Evolutionary conservation across 371 early-diverging fungal species (phyloP), one percentile per base, ranked within the genome.

Genomic region (Nematocida sp.): DNA sequence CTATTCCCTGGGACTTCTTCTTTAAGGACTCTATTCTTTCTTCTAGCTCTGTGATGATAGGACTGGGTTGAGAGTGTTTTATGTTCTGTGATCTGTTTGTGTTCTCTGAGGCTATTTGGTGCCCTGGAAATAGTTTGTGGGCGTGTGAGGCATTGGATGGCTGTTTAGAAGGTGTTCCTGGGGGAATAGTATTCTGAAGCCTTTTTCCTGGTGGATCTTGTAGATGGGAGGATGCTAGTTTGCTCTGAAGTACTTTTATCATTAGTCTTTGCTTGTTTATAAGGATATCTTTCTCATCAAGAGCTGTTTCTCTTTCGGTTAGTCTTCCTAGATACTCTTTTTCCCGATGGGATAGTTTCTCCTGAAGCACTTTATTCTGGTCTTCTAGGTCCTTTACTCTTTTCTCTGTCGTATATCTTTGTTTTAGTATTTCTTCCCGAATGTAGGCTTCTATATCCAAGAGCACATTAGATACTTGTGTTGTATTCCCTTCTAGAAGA

Each of bases 171-270:
- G 7, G 21, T 19, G 21, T 58, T 48, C 2, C 40, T 17, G 19
- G 32, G 19, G 13, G 45, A 23, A 17, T 13, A 23, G 4, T n/a
- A 11, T 38, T 51, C 17, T 15, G 19, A 15, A 58, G 4, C 31
- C 0, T 19, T 17, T 11, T 52, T 13, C 13, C 11, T 21, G 31
- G 19, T 19, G 53, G 53, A 19, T 13, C 11, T 11, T 11, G 15
- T 19, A 15, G 11, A 15, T 23, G 11, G 15, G 11, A 23, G 31
- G 9, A 43, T 0, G 41, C 17, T 21, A 65, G 4, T 37, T 55
- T 66, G 58, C 67, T 66, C 25, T 66, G 25, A 17, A 66, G 58
- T 5, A 66, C 45, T 45, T 66, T 66, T 43, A 66, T 66, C 7
- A 32, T 25, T 15, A 66, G 54, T 17, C 58, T 17, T 29, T 66